Evolutionary conservation across 192 early-diverging fungal genomes (phyloP).

Genomic region (Podila horticola): DNA sequence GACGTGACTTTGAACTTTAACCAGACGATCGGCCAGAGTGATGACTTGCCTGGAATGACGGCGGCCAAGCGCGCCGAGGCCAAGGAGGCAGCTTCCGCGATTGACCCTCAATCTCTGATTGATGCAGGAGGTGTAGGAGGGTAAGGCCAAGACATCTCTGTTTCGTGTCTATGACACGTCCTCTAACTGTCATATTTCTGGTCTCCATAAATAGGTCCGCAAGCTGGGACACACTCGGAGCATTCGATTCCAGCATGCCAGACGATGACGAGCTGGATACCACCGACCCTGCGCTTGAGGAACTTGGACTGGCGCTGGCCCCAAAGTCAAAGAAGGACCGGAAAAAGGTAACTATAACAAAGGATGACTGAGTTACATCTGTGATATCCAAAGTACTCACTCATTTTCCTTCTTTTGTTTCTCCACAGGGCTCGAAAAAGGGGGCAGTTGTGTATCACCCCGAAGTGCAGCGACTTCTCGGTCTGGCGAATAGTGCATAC

Average conservation of each 20-base stretch:
- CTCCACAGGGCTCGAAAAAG: slow-evolving; percentile 1
- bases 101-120: slow-evolving; percentile 25
- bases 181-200: no score
- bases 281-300: slow-evolving; percentile 39
- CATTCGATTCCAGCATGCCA: slow-evolving; percentile 7
- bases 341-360: slow-evolving; percentile 14
- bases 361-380: neutral
- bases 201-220: neutral
- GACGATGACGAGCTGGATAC: slow-evolving; percentile 40
- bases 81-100: slow-evolving; percentile 11
- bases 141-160: neutral
- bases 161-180: neutral
- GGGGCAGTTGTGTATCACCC: slow-evolving; percentile 27
- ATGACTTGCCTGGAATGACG: neutral
- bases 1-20: neutral
- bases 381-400: neutral
- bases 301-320: slow-evolving; percentile 33
- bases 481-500: slow-evolving; percentile 84
- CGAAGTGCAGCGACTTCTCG: slow-evolving; percentile 71
- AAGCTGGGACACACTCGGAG: slow-evolving; percentile 15
- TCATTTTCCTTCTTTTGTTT: neutral
- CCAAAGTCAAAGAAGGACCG: slow-evolving; percentile 34
- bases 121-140: slow-evolving; percentile 6
- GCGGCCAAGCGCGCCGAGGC: slow-evolving; percentile 11
- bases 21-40: neutral